Conservation (phyloP, 352 stramenopile species). For the Phytophthora melonis region DNA sequence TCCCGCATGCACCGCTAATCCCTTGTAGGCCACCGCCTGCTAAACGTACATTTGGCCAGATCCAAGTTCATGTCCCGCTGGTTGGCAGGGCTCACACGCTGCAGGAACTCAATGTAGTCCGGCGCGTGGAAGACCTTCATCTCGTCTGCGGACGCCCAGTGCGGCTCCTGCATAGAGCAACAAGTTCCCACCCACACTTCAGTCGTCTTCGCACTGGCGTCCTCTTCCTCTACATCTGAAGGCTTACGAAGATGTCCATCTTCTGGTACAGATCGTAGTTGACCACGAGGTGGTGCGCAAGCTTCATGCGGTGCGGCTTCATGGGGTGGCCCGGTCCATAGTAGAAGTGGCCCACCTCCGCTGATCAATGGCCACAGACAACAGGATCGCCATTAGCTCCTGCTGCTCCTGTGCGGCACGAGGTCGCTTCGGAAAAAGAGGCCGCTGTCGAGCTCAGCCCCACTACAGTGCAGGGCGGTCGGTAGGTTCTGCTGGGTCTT, state of each 20-base stretch:
- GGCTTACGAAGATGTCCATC: slow-evolving; percentile 97
- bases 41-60: slow-evolving; percentile 72
- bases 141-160: slow-evolving; percentile 89
- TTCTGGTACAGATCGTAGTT: slow-evolving; percentile 98
- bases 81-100: slow-evolving; percentile 95
- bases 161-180: slow-evolving; percentile 60
- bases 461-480: too few relatives aligned
- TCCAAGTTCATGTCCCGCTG: slow-evolving; percentile 80
- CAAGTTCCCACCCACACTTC: neutral
- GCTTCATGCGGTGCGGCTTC: slow-evolving; percentile 97
- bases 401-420: too few relatives aligned
- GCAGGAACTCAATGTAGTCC: slow-evolving; percentile 98
- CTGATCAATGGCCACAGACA: slow-evolving; percentile 38
- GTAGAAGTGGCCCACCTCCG: slow-evolving; percentile 97
- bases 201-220: too few relatives aligned
- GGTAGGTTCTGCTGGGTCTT: too few relatives aligned
- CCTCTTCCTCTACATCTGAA: too few relatives aligned
- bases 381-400: too few relatives aligned
- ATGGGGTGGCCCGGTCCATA: slow-evolving; percentile 97
- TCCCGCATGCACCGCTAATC: neutral
- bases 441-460: too few relatives aligned
- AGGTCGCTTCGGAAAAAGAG: too few relatives aligned
- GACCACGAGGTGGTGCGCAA: slow-evolving; percentile 98
- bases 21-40: too few relatives aligned
- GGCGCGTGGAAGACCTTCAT: slow-evolving; percentile 97